phyloP scores from a whole-genome alignment of 202 grass and related monocot species.

The Schoenoplectus triqueter region DNA sequence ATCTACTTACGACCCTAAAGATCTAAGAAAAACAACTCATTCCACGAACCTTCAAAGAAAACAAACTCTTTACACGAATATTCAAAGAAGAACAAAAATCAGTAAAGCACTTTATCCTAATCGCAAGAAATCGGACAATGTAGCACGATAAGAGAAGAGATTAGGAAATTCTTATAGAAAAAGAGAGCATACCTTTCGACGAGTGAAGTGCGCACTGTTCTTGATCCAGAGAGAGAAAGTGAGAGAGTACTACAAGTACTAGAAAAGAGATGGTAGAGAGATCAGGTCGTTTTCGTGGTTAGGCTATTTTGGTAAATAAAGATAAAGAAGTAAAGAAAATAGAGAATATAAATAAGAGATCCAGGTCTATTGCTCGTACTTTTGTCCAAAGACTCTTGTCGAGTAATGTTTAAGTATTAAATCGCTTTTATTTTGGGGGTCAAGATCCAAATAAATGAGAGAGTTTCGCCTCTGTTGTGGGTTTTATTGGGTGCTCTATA shows the following conservation, averaged over 20 bases:
- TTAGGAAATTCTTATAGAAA: neutral
- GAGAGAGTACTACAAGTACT: no score
- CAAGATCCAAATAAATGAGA: neutral
- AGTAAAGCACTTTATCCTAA: neutral
- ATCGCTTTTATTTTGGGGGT: neutral
- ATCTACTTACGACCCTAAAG: neutral
- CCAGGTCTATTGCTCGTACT: neutral
- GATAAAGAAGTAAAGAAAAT: no score
- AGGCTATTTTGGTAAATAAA: slow-evolving; percentile 19
- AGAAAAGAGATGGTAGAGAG: neutral
- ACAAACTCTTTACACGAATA: neutral
- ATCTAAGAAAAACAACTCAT: neutral
- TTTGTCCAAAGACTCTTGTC: neutral
- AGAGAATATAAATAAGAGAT: neutral
- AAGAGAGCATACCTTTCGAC: neutral
- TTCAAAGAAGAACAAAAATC: slow-evolving; percentile 1
- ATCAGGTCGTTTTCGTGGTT: neutral
- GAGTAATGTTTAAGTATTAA: slow-evolving; percentile 9
- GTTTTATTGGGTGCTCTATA: no score
- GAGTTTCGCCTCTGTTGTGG: neutral
- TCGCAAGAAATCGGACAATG: slow-evolving; percentile 11
- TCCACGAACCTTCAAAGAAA: neutral
- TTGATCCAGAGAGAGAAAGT: neutral
- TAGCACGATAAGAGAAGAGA: neutral
- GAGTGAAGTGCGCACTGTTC: neutral